Evolutionary conservation across 495 filamentous ascomycete genomes (phyloP), one percentile per base, ranked within the genome.

Genomic region (Paragyromitra xinjiangensis): DNA sequence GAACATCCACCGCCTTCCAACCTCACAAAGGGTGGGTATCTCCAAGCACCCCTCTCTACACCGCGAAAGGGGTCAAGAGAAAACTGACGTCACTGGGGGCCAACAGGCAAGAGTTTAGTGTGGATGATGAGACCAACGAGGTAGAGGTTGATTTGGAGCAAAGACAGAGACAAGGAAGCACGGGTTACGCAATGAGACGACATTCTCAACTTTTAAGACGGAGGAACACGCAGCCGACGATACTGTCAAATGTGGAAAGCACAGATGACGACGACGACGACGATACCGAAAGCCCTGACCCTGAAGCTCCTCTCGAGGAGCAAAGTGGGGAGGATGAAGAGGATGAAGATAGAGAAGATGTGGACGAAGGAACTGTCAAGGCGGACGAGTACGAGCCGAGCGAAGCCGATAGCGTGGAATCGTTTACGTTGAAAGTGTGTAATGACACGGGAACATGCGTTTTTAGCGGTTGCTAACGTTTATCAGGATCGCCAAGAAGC

Each of bases 401-500:
- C 81, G 93, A 94, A 76, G 91, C 92, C 6, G 94, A 92, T 82
- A 95, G 93, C 83, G 81, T 73, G n/a, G 75, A 82, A 14, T 83
- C 81, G n/a, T 90, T 90, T 78, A 90, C 88, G 2, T 83, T 90
- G 53, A 83, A 83, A 74, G 81, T 82, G 64, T 63, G 72, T 56
- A 45, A 48, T 16, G 0, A 34, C 16, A 39, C 22, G 66, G 26
- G 42, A 19, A 11, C 22, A 5, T 34, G 42, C 42, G 24, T 59
- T 50, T 34, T 61, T 9, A 39, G 26, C 29, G 7, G 44, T 39
- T 68, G 45, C 40, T 75, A 75, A 92, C 83, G 92, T 91, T 48
- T 85, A 92, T 69, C 96, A 97, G 85, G 95, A 98, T 82, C 91
- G 95, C 48, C 95, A 99, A 84, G 91, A 97, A 83, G 95, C 95